phyloP scores from a whole-genome alignment of 495 filamentous ascomycete species.

The Copromyces sp. region DNA sequence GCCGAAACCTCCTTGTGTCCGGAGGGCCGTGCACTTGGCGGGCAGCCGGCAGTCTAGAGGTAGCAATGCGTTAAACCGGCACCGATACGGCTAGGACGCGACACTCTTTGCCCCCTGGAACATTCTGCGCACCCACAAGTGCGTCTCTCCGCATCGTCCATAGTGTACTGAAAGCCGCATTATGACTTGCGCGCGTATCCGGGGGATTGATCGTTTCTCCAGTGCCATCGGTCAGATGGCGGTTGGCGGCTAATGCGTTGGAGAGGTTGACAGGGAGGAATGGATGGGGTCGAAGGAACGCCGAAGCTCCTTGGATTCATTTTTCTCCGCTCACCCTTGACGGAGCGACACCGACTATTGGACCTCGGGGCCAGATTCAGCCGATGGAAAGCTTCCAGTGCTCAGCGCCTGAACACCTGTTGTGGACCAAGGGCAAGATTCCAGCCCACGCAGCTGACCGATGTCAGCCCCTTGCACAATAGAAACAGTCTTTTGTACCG shows the following conservation, averaged over 20 bases:
- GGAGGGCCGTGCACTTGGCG: neutral
- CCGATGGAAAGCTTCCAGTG: neutral
- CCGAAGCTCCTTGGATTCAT: neutral
- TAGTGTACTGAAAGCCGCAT: neutral
- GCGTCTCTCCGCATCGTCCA: neutral
- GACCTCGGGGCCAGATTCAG: neutral
- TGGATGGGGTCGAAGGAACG: neutral
- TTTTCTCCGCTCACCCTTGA: neutral
- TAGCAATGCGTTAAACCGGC: neutral
- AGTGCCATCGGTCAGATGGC: neutral
- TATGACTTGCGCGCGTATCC: neutral
- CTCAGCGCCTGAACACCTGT: neutral
- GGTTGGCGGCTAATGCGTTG: neutral
- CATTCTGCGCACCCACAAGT: neutral
- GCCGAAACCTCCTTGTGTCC: neutral
- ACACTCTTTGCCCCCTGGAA: neutral
- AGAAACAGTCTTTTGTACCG: neutral
- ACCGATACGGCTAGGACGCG: neutral
- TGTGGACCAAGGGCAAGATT: neutral
- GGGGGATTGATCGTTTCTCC: neutral
- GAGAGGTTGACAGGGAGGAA: neutral
- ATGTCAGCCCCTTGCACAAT: neutral
- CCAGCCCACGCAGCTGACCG: neutral
- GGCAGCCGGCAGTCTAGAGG: neutral
- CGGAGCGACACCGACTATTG: neutral